Evolutionary conservation across 2,329 filamentous ascomycete species (phyloP), one percentile per base, ranked within the genome.

Genomic region (Pseudophaeomoniella oleicola): DNA sequence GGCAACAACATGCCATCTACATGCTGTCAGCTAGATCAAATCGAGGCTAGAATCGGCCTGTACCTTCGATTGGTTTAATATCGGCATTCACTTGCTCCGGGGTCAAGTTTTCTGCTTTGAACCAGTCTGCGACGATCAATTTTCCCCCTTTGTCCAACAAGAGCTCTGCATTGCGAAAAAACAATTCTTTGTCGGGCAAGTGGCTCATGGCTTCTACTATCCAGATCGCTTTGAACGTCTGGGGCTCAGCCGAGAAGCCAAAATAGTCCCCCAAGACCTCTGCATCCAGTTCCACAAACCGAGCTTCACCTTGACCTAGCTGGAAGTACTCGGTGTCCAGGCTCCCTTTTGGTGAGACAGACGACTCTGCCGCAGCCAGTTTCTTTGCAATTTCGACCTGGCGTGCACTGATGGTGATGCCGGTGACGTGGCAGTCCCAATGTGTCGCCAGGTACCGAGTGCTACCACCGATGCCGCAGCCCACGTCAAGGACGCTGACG

Each of bases 201-300:
- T 76, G 72, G 44, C 67, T 72, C 40, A 76, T 60, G 2, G 71
- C 71, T 50, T 76, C 72, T 34, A 68, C 72, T 49, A 76, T 74
- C 72, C 72, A 77, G 15, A 76, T 69, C 31, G 60, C 62, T 44
- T 75, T 69, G 44, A 75, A 75, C 2, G 44, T 50, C 2, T 49
- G 50, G 2, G 46, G 43, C 3, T 39, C 42, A 12, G 41, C 36
- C 2, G 47, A 51, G 42, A 75, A 75, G 9, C 22, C 22, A 27
- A 27, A 27, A 49, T 59, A 58, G 2, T 67, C 62, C 2, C 62
- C 65, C 68, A 77, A 74, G 46, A 63, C 71, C 56, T 76, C 72
- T 2, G 71, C 72, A 46, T 76, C 72, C 4, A 76, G 60, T 54
- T 75, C 71, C 22, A 74, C 46, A 50, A 73, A 75, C 17, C 58